Conservation (phyloP, 148 eudicot genomes). For the Fagopyrum tataricum region DNA sequence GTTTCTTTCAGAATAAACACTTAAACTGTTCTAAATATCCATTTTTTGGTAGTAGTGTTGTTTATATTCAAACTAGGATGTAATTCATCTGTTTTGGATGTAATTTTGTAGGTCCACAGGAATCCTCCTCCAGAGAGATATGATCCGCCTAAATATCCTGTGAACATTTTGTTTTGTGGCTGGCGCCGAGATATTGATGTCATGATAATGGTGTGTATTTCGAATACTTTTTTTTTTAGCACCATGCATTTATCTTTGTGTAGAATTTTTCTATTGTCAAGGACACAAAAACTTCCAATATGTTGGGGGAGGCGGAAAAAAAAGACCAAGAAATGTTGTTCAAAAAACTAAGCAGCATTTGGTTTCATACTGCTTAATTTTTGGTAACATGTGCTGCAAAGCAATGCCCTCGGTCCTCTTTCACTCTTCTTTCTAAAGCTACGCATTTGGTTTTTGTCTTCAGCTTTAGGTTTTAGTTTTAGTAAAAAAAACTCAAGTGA, state of each 20-base stretch:
- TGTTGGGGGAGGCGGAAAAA: not conserved
- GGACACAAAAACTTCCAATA: not conserved
- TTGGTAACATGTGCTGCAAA: not conserved
- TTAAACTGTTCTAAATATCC: not conserved
- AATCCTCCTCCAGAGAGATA: slow-evolving; percentile 3
- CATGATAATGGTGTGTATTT: slow-evolving; percentile 6
- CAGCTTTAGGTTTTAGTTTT: not conserved
- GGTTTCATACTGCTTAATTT: not conserved
- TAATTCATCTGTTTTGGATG: not conserved
- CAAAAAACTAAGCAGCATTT: not conserved
- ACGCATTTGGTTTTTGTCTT: not conserved
- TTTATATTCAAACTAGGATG: not conserved
- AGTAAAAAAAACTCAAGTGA: not conserved
- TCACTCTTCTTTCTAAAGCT: not conserved
- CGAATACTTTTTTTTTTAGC: not conserved
- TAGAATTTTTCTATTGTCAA: not conserved
- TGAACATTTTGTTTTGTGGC: slow-evolving; percentile 12
- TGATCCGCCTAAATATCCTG: slow-evolving; percentile 11
- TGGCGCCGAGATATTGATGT: slow-evolving; percentile 15
- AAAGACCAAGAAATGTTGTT: not conserved
- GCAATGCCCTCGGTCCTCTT: not conserved
- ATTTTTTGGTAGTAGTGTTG: not conserved
- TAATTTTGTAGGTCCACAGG: slow-evolving; percentile 1
- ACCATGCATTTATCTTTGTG: not conserved
- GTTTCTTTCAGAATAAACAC: not conserved